Base-by-base conservation (phyloP, 768 basidiomycete species). In the Mycena rebaudengoi region DNA sequence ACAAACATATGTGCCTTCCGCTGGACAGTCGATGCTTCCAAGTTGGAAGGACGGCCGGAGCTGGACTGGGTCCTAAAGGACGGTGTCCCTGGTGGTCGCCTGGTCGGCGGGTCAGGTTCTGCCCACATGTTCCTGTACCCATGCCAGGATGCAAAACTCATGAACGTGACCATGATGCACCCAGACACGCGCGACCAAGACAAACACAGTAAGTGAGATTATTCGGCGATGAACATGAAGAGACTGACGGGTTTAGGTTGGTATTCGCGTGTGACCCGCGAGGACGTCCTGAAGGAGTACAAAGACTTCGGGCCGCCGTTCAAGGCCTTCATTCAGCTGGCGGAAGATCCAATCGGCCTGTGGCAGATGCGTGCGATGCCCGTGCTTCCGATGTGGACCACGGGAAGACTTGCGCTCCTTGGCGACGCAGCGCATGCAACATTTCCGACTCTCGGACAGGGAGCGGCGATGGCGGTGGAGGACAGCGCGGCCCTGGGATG, bases 151-250 rank as follows among this genome's bases (percentile, higher is more conserved):
- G 26, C 10, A 16, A 50, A 26, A 4, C 57, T 39, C 28, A 32
- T 59, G 12, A 59, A 49, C n/a, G 57, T 59, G 21, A 41, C 57
- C n/a, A 59, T 59, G 57, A 50, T 50, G 39, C 57, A 50, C 28
- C 57, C 48, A 5, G 57, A 59, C 48, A 32, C 20, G 26, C 57
- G 57, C n/a, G 46, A 59, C 29, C 57, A 59, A 10, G 57, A 59
- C 20, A 18, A 57, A 18, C 33, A 39, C 33, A 37, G 56, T 57
- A n/a, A n/a, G 56, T 57, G 5, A 10, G 8, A 3, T 11, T 3
- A 26, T 18, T 25, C 25, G 25, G 18, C 16, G 4, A 10, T 13
- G 20, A 10, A 10, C n/a, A 7, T 11, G 16, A 5, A 3, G n/a
- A 2, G 13, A 46, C 26, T 28, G 25, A 20, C 4, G 32, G 23